A percentile compares a stretch with the other conserved stretches of the same genome.
phyloP scores from a whole-genome alignment of 768 basidiomycete genomes.

The Hebeloma cylindrosporum region DNA sequence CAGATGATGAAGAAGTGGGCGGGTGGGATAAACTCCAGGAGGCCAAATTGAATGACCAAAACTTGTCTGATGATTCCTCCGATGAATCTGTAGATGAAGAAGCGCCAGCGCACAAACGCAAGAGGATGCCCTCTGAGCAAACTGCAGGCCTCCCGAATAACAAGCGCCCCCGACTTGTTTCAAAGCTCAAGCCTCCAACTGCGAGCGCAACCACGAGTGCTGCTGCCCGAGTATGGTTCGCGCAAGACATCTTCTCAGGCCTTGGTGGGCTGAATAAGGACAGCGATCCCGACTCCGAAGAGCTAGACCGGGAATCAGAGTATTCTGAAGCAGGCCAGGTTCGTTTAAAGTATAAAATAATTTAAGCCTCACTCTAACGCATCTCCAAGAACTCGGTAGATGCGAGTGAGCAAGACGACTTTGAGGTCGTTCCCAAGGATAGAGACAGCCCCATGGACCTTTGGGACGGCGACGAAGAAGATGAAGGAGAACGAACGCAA shows the following conservation, averaged over 20 bases:
- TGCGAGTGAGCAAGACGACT: constrained; percentile 44
- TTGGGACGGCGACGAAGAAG: constrained; percentile 82
- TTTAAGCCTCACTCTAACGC: background rate
- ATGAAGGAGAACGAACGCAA: constrained; percentile 68
- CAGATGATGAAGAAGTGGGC: constrained; percentile 50
- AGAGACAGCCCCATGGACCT: constrained; percentile 59
- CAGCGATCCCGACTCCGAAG: constrained; percentile 36
- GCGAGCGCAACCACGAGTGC: constrained; percentile 35
- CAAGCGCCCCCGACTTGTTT: constrained; percentile 56
- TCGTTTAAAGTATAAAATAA: background rate
- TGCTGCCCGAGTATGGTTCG: constrained; percentile 90
- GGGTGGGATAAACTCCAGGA: constrained; percentile 71
- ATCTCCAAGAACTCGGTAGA: constrained; percentile 2
- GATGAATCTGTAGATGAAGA: constrained; percentile 44
- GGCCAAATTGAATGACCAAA: constrained; percentile 48
- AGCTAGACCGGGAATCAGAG: constrained; percentile 22
- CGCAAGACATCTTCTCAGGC: constrained; percentile 85
- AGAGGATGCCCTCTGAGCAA: constrained; percentile 42
- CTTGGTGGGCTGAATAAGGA: constrained; percentile 43
- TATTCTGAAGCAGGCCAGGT: constrained; percentile 12
- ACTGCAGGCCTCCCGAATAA: constrained; percentile 25
- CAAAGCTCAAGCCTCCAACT: constrained; percentile 43
- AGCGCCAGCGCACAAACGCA: constrained; percentile 25
- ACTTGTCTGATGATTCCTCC: constrained; percentile 53
- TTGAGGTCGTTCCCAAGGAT: constrained; percentile 74